Evolutionary conservation across 2,329 filamentous ascomycete species (phyloP).

Genomic region (Botryotinia globosa): DNA sequence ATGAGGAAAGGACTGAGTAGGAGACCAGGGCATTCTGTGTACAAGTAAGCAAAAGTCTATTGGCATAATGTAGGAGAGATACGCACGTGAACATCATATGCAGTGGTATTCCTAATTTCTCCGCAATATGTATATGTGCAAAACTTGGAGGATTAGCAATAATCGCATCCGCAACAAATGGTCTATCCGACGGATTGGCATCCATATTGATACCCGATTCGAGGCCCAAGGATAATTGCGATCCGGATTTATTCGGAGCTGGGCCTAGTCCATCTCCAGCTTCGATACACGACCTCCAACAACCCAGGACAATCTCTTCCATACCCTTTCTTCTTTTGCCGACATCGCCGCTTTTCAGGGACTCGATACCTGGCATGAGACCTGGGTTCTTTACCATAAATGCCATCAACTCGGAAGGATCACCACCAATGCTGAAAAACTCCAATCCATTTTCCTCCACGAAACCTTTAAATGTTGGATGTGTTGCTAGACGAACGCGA

Average conservation of each 20-base stretch:
- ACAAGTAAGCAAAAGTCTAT: constrained; percentile 9
- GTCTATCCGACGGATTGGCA: constrained; percentile 41
- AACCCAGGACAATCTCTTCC: constrained; percentile 75
- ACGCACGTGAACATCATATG: constrained; percentile 89
- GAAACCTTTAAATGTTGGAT: constrained; percentile 64
- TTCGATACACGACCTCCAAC: constrained; percentile 83
- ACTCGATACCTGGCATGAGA: constrained; percentile 77
- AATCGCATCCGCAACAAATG: constrained; percentile 81
- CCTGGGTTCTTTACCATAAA: constrained; percentile 92
- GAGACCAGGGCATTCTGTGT: constrained; percentile 63
- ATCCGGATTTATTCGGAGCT: constrained; percentile 25
- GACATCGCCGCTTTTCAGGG: constrained; percentile 73
- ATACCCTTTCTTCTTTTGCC: constrained; percentile 72
- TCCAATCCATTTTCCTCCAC: constrained; percentile 69
- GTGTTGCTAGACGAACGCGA: constrained; percentile 70
- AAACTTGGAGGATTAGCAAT: constrained; percentile 78
- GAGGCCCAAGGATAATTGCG: constrained; percentile 29
- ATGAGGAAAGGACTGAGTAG: constrained; percentile 68
- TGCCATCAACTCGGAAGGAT: constrained; percentile 74
- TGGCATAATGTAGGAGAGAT: neutral
- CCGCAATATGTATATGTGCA: constrained; percentile 71
- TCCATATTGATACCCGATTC: constrained; percentile 39
- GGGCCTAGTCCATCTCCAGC: constrained; percentile 59
- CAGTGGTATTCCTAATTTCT: constrained; percentile 70
- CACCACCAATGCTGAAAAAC: constrained; percentile 74